Percentiles rank a stretch among this genome's conserved stretches.
phyloP scores from a whole-genome alignment of 768 basidiomycete genomes.

The Lactarius pseudohatsudake region DNA sequence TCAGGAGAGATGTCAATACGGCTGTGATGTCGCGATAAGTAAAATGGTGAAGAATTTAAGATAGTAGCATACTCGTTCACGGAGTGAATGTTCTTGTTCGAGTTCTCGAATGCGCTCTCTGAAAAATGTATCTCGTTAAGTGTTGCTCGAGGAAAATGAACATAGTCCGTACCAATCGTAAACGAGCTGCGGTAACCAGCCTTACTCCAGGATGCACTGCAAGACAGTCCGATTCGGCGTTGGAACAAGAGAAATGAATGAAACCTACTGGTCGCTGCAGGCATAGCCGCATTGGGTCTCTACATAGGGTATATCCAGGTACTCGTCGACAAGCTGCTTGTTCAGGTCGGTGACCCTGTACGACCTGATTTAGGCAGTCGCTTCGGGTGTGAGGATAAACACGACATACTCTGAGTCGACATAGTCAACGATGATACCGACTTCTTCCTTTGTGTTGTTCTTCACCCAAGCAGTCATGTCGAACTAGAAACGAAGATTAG shows the following conservation, averaged over 20 bases:
- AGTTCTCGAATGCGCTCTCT: constrained; percentile 73
- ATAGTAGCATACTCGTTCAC: constrained; percentile 64
- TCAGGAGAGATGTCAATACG: constrained; percentile 84
- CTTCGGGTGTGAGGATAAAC: constrained; percentile 10
- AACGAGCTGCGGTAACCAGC: constrained; percentile 85
- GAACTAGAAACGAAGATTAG: constrained; percentile 47
- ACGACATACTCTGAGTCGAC: constrained; percentile 57
- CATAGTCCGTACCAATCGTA: constrained; percentile 61
- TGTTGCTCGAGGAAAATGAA: constrained; percentile 5
- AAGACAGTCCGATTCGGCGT: constrained; percentile 31
- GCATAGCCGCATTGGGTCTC: constrained; percentile 93
- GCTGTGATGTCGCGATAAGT: constrained; percentile 41
- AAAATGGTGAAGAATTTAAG: constrained; percentile 15
- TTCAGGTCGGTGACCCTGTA: constrained; percentile 77
- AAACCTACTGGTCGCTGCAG: constrained; percentile 84
- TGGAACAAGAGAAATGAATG: constrained; percentile 31
- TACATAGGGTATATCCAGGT: constrained; percentile 82
- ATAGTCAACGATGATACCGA: constrained; percentile 84
- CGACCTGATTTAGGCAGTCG: constrained; percentile 8
- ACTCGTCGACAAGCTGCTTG: constrained; percentile 70
- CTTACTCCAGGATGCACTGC: constrained; percentile 79
- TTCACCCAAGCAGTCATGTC: constrained; percentile 97
- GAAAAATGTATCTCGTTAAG: constrained; percentile 22
- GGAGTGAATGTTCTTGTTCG: constrained; percentile 84
- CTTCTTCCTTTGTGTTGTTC: constrained; percentile 54